Evolutionary conservation across 1,284 basidiomycete genomes (phyloP).

Genomic region (Golubevia pallescens): DNA sequence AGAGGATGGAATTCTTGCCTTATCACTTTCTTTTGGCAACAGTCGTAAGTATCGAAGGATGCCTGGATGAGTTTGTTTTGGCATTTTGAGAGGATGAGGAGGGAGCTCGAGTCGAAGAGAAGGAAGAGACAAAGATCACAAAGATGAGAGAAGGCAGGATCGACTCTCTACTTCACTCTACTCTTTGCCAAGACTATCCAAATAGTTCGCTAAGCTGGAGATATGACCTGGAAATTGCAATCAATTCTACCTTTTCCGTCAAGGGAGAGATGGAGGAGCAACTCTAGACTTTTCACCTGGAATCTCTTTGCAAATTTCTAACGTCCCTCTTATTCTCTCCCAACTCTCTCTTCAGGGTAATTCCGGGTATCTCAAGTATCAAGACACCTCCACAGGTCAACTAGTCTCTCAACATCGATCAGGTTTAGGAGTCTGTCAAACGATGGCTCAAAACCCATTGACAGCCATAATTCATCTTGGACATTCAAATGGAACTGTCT

Average conservation of each 20-base stretch:
- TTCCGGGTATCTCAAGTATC: constrained; percentile 89
- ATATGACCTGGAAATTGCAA: no score
- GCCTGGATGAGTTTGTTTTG: no score
- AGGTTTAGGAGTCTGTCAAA: constrained; percentile 74
- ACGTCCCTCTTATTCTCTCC: neutral
- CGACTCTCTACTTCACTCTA: neutral
- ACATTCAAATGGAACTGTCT: constrained; percentile 78
- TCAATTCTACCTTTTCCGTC: neutral
- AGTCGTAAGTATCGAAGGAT: constrained; percentile 70
- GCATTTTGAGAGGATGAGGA: no score
- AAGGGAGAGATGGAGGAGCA: no score
- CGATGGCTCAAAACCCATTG: constrained; percentile 86
- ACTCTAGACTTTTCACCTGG: no score
- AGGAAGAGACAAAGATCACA: no score
- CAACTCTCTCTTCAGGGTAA: constrained; percentile 71
- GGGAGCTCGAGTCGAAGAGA: no score
- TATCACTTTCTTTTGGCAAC: constrained; percentile 93
- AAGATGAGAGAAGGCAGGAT: no score
- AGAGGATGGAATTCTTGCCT: constrained; percentile 87
- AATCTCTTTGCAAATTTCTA: no score
- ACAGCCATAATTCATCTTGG: constrained; percentile 94
- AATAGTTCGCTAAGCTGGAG: neutral
- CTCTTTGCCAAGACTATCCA: neutral
- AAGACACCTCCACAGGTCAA: constrained; percentile 92
- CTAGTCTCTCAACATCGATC: constrained; percentile 83